Conservation (phyloP, 1,139 yeast genomes). For the Zhuliangozyma blackwelliae region DNA sequence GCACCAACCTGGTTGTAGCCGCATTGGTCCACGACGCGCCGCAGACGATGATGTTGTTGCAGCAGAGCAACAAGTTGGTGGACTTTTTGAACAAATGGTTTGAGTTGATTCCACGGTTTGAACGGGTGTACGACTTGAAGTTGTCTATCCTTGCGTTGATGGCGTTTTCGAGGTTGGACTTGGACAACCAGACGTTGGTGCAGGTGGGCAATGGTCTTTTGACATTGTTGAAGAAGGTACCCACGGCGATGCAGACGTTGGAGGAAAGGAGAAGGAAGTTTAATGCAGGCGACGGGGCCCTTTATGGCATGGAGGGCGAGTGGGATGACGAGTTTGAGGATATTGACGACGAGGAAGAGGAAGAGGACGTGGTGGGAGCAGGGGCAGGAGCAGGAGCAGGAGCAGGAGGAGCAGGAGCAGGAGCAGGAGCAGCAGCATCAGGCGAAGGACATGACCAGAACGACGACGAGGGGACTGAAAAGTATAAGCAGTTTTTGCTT, state of each 20-base stretch:
- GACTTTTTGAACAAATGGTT: conserved; percentile 70
- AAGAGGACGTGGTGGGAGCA: conserved; percentile 15
- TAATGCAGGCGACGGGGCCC: conserved; percentile 31
- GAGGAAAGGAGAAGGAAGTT: conserved; percentile 56
- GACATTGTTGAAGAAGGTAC: conserved; percentile 48
- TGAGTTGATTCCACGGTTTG: conserved; percentile 48
- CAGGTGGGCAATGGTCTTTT: conserved; percentile 11
- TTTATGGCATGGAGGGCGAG: conserved; percentile 7
- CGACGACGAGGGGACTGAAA: conserved; percentile 21
- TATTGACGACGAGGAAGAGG: conserved; percentile 22
- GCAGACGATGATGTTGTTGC: conserved; percentile 51
- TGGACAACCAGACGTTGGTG: conserved; percentile 15
- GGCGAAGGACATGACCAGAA: conserved; percentile 40
- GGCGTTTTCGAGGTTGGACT: conserved; percentile 32
- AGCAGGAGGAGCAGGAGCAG: conserved; percentile 17
- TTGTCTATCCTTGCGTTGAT: conserved; percentile 66
- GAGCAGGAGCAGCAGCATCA: conserved; percentile 11
- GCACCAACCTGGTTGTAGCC: conserved; percentile 65
- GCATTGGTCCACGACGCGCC: conserved; percentile 61
- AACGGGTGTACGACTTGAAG: conserved; percentile 81
- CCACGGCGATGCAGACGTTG: conserved; percentile 62
- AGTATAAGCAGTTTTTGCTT: conserved; percentile 7
- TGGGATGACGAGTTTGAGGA: conserved; percentile 9
- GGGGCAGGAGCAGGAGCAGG: conserved; percentile 16
- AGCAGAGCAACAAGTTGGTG: conserved; percentile 40